Conservation (phyloP, 768 basidiomycete genomes). For the Antrodiella citrinella region DNA sequence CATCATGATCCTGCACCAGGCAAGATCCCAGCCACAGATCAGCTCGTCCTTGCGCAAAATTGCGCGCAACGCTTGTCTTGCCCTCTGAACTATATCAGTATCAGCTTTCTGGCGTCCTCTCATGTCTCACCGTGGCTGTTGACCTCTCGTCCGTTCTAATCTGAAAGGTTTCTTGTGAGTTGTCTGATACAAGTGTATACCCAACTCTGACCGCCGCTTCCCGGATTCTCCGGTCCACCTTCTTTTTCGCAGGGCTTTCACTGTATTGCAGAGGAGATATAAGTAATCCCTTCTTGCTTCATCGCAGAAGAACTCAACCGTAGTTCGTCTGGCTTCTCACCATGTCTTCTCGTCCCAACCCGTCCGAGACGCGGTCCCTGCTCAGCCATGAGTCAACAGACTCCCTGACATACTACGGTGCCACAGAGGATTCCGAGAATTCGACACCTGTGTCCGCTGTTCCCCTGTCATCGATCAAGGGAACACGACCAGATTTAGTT, state of each 20-base stretch:
- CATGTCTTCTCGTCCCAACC: conserved; percentile 33
- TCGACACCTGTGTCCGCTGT: conserved; percentile 8
- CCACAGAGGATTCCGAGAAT: conserved; percentile 15
- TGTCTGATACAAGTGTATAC: neutral
- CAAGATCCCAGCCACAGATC: neutral
- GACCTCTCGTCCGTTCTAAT: neutral
- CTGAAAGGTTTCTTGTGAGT: neutral
- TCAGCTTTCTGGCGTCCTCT: neutral
- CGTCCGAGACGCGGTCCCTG: conserved; percentile 50
- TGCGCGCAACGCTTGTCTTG: neutral
- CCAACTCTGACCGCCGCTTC: neutral
- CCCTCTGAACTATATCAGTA: neutral
- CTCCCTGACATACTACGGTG: conserved; percentile 38
- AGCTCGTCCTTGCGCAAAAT: neutral
- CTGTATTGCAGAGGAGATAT: neutral
- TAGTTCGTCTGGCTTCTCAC: neutral
- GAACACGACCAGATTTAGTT: conserved; percentile 44
- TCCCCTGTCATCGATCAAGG: conserved; percentile 26
- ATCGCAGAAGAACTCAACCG: neutral
- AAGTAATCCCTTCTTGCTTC: neutral
- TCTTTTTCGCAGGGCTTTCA: neutral
- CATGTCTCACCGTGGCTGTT: neutral
- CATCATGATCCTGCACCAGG: neutral
- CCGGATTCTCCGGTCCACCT: neutral
- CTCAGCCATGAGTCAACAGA: conserved; percentile 27